phyloP scores from a whole-genome alignment of 345 rosid species.

The Eucalyptus erythrocorys region DNA sequence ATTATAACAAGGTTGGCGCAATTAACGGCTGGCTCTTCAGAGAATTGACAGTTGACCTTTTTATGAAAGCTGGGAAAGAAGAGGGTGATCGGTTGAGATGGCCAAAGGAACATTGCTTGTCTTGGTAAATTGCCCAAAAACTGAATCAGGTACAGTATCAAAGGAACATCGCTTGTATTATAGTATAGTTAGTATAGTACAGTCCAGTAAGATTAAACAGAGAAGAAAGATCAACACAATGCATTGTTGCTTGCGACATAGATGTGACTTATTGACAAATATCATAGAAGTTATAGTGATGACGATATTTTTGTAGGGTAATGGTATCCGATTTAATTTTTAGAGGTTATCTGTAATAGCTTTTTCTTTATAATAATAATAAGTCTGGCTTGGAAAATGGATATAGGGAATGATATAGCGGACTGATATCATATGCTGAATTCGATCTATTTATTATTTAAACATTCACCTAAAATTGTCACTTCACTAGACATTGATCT shows the following conservation, averaged over 20 bases:
- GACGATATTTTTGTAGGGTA: fast-evolving
- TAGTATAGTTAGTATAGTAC: neutral
- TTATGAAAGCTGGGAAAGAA: neutral
- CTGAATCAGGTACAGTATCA: neutral
- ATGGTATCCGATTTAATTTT: neutral
- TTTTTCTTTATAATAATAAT: neutral
- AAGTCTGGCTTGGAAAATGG: neutral
- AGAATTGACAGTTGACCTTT: neutral
- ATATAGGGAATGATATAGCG: neutral
- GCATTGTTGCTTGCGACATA: neutral
- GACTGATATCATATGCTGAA: neutral
- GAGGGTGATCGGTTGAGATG: neutral
- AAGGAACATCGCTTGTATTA: neutral
- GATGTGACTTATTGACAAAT: neutral
- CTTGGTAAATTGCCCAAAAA: neutral
- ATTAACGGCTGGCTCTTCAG: neutral
- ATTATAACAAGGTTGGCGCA: neutral
- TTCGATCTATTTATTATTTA: neutral
- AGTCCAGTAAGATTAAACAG: neutral
- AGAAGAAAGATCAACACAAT: neutral
- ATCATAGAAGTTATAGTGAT: fast-evolving
- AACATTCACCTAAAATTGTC: neutral
- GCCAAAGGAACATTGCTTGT: neutral
- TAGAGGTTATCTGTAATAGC: fast-evolving
- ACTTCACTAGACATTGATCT: neutral